A percentile compares a stretch with the other conserved stretches of the same genome.
These are phyloP conservation scores for Cucumis melo DNA, from an alignment of 306 rosid genomes.

Conservation along the genomic window DNA sequence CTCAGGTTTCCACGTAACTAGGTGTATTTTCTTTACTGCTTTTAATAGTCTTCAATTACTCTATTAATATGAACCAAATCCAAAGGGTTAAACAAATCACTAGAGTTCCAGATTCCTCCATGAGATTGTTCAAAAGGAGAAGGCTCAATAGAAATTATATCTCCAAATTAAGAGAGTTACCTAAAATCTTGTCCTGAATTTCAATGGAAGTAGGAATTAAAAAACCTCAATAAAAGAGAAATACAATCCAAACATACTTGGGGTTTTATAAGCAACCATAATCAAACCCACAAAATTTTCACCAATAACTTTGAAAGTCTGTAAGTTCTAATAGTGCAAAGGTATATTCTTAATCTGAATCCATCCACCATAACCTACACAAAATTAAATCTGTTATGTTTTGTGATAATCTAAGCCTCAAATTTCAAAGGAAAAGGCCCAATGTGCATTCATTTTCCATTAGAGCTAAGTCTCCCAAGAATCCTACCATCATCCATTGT, in stretches of 20 bases:
- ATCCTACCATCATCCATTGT: neutral
- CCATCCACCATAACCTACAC: neutral
- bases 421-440: neutral
- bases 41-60: neutral
- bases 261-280: neutral
- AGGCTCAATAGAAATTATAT: no score
- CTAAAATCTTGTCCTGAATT: neutral
- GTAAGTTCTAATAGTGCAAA: neutral
- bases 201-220: neutral
- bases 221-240: neutral
- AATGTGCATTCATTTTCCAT: neutral
- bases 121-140: neutral
- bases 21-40: no score
- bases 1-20: no score
- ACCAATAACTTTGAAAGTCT: neutral
- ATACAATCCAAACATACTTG: neutral
- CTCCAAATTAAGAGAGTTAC: neutral
- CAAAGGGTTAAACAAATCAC: neutral
- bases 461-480: neutral
- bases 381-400: neutral
- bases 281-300: neutral
- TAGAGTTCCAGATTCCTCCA: neutral
- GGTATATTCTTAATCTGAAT: neutral
- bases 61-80: neutral
- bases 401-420: neutral